phyloP scores from a whole-genome alignment of 768 basidiomycete species.

The Tulasnella sp. region DNA sequence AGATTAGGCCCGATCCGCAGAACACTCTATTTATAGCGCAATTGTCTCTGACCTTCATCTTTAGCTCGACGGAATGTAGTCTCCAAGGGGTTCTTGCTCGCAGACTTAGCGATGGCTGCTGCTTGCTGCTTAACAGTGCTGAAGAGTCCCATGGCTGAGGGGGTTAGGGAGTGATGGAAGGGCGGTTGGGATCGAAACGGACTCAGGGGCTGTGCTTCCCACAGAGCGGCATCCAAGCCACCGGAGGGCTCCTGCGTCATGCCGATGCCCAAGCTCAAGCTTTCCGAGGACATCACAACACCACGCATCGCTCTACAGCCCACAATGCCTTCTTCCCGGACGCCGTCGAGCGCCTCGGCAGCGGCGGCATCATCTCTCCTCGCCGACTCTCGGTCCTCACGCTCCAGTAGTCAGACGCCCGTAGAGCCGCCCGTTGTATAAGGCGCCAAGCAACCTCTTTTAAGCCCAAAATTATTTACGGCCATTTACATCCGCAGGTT shows the following conservation, averaged over 20 bases:
- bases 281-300: neutral
- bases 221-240: neutral
- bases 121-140: neutral
- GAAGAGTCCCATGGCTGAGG: neutral
- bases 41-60: constrained; percentile 12
- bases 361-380: too few relatives aligned
- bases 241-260: neutral
- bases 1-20: neutral
- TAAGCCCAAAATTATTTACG: too few relatives aligned
- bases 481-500: too few relatives aligned
- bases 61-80: neutral
- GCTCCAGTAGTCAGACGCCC: too few relatives aligned
- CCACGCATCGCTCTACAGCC: too few relatives aligned
- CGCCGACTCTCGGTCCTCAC: too few relatives aligned
- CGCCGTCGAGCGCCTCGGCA: too few relatives aligned
- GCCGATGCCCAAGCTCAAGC: neutral
- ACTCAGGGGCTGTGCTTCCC: neutral
- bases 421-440: too few relatives aligned
- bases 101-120: constrained; percentile 1
- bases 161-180: neutral
- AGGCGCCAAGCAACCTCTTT: too few relatives aligned
- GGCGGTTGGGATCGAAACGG: neutral
- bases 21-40: neutral
- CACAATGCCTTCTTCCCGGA: too few relatives aligned
- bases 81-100: neutral